Percentiles rank a stretch among this genome's conserved stretches.
phyloP scores from a whole-genome alignment of 257 asterid genomes.

The Voacanga thouarsii region DNA sequence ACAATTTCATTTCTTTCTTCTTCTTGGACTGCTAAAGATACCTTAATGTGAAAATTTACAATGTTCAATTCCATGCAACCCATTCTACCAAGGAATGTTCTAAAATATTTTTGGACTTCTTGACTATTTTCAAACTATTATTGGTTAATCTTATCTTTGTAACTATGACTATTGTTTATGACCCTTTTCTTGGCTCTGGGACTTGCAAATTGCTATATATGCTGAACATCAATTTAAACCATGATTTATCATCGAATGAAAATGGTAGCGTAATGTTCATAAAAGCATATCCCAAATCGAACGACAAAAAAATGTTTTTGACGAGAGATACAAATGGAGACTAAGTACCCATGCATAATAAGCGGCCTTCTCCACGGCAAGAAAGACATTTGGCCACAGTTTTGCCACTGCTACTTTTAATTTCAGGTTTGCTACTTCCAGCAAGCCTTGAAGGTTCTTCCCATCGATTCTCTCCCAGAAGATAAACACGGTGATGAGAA shows the following conservation, averaged over 20 bases:
- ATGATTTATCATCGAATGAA: not conserved
- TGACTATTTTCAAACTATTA: too few species aligned
- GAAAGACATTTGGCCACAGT: constrained; percentile 45
- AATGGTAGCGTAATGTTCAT: too few species aligned
- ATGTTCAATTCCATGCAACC: too few species aligned
- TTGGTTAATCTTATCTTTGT: not conserved
- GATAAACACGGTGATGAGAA: constrained; percentile 64
- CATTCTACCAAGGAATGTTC: too few species aligned
- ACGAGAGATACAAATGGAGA: constrained; percentile 8
- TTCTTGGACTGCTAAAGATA: not conserved
- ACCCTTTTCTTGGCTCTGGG: not conserved
- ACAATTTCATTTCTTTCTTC: too few species aligned
- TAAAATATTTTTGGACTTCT: too few species aligned
- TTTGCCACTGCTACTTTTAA: constrained; percentile 29
- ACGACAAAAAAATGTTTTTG: not conserved
- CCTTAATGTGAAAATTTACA: too few species aligned
- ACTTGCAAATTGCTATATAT: not conserved
- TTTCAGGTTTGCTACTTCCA: constrained; percentile 31
- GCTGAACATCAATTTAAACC: too few species aligned
- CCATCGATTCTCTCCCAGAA: constrained; percentile 96
- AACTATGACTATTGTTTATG: too few species aligned
- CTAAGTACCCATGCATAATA: constrained; percentile 81
- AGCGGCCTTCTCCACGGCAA: constrained; percentile 88
- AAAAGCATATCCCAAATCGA: not conserved
- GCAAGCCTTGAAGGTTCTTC: constrained; percentile 91